These are phyloP conservation scores for Teratosphaeriaceae sp. DNA, from an alignment of 2,329 filamentous ascomycete genomes.

Conservation along the genomic window DNA sequence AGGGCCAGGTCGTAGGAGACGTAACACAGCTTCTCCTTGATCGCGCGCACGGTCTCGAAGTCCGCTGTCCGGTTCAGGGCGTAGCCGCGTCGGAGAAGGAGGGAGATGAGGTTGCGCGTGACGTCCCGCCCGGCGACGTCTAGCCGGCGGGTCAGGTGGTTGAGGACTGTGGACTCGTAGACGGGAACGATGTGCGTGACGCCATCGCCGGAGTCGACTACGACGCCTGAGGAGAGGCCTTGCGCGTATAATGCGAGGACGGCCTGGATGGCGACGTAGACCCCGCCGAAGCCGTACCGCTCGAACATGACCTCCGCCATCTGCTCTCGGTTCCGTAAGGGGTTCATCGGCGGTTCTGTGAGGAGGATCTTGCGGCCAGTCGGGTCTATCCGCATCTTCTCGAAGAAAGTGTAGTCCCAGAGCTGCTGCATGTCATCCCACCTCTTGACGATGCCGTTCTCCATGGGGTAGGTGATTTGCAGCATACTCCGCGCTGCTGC, in stretches of 20 bases:
- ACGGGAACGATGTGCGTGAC: conserved; percentile 98
- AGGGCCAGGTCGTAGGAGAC: conserved; percentile 97
- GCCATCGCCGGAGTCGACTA: conserved; percentile 96
- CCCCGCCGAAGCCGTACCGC: conserved; percentile 88
- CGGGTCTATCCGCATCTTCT: conserved; percentile 92
- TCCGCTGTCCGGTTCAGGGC: conserved; percentile 96
- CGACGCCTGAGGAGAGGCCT: conserved; percentile 78
- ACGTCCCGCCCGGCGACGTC: conserved; percentile 96
- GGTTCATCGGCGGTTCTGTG: conserved; percentile 97
- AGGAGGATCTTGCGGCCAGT: conserved; percentile 92
- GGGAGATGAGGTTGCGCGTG: conserved; percentile 94
- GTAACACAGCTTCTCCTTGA: conserved; percentile 99
- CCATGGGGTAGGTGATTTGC: conserved; percentile 98
- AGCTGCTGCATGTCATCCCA: conserved; percentile 99
- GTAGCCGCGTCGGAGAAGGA: conserved; percentile 89
- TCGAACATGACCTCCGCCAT: conserved; percentile 99
- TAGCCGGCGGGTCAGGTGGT: conserved; percentile 87
- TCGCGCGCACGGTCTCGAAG: conserved; percentile 97
- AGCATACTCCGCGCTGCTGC: conserved; percentile 94
- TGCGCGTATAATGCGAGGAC: conserved; percentile 95
- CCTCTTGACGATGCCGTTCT: conserved; percentile 98
- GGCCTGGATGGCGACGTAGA: conserved; percentile 97
- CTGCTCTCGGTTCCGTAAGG: conserved; percentile 89
- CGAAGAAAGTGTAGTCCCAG: conserved; percentile 97
- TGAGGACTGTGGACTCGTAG: conserved; percentile 95